Base-by-base conservation (phyloP, 2,329 filamentous ascomycete species). In the Leptographium wingfieldii region DNA sequence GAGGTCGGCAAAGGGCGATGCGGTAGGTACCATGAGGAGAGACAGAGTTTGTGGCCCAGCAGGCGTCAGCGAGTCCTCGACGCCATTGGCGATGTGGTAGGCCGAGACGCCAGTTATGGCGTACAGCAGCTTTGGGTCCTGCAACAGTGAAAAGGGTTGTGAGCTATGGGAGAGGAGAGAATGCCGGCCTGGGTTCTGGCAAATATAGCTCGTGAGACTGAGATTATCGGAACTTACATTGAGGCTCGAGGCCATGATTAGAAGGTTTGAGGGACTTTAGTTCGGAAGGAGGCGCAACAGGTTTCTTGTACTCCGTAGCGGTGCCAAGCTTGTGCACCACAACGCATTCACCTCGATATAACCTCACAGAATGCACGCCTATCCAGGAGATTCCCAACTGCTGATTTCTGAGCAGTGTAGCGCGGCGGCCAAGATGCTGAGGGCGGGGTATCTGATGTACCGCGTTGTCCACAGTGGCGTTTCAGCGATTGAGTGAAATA, bases 11-110 rank as follows among this genome's bases (percentile, higher is more conserved):
- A 83, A 88, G 29, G 86, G 82, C 35, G 89, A 89, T 19, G 87
- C 87, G 3, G 92, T 96, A 7, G 92, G 92, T 22, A 97, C 92
- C 92, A 97, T 97, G 67, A 97, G 76, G 60, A 97, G 80, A 27
- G 92, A 96, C 59, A 99, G 80, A 0, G 92, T 96, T 75, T 96
- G 91, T 22, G 91, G 87, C 2, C 92, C 91, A 2, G 88, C 87
- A 0, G 88, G 85, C 16, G 90, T 97, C 68, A 99, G 84, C 16
- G 83, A 81, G 60, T 86, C 78, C 73, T 97, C 92, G 66, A 86
- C 82, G 72, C 94, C 92, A 80, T 95, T 83, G 72, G 90, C 84
- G 63, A 97, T 84, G 70, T 96, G 90, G 75, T 90, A 96, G 65
- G 92, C 94, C 65, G 86, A 86, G 69, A 99, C 92, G 76, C 90